phyloP scores from a whole-genome alignment of 257 asterid genomes.

The Forsythia suspensa region DNA sequence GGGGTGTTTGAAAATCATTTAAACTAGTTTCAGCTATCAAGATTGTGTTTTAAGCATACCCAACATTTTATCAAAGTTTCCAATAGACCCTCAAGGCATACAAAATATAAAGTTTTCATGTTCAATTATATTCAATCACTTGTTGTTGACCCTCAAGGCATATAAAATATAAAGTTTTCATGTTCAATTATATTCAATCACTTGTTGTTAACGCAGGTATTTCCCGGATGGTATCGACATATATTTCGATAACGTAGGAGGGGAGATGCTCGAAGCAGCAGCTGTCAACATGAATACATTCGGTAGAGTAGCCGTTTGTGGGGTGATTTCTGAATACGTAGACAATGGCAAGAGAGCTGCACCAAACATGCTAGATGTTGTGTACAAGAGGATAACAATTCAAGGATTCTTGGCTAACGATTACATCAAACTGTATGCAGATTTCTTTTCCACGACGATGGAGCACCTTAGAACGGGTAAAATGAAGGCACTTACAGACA shows the following conservation, averaged over 20 bases:
- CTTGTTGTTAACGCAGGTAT: slow-evolving; percentile 20
- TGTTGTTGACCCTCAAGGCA: background rate
- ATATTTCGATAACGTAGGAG: slow-evolving; percentile 58
- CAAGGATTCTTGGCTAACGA: slow-evolving; percentile 37
- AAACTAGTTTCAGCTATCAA: background rate
- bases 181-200: too few species aligned
- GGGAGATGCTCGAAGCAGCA: slow-evolving; percentile 52
- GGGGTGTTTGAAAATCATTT: too few species aligned
- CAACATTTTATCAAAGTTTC: too few species aligned
- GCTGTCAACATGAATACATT: slow-evolving; percentile 38
- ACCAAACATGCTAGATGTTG: slow-evolving; percentile 37
- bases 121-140: too few species aligned
- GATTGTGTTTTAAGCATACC: too few species aligned
- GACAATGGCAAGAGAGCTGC: slow-evolving; percentile 21
- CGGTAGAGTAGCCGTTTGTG: slow-evolving; percentile 45
- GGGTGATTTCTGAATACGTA: slow-evolving; percentile 43
- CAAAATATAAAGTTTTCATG: too few species aligned
- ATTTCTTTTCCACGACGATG: slow-evolving; percentile 32
- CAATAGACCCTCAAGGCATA: too few species aligned
- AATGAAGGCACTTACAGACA: slow-evolving; percentile 36
- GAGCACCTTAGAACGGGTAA: slow-evolving; percentile 31
- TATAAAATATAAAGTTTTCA: too few species aligned
- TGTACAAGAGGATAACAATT: slow-evolving; percentile 38
- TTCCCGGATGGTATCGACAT: slow-evolving; percentile 53
- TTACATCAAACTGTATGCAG: slow-evolving; percentile 21